Evolutionary conservation across 106 monocot species (phyloP), one percentile per base, ranked within the genome.

Genomic region (Dioscorea dumetorum): DNA sequence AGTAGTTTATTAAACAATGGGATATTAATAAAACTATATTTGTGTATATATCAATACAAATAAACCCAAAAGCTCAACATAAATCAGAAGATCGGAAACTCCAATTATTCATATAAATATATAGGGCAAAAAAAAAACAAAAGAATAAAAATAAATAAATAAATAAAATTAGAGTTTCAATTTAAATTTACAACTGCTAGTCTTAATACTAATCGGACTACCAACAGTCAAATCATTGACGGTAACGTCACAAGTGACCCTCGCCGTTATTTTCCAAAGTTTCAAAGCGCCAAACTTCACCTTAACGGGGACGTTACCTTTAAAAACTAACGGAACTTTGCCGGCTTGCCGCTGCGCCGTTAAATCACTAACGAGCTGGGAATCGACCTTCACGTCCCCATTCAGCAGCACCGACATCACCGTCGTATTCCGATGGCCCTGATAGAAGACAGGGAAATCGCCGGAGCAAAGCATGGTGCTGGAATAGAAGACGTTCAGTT

Each of bases 341-440:
- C 99, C 99, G 0, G 78, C 73, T 70, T 69, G 61, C 77, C 76
- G 83, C 83, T 78, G 82, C 57, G 63, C 72, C 79, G 60, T 68
- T 68, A 99, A 50, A 59, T 61, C 77, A 12, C 62, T 21, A 0
- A 77, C 0, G 28, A 87, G 8, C 12, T 28, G 66, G 50, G 70
- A 69, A 12, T 70, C 77, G 16, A 93, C 22, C 73, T 69, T 70
- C 14, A 80, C 72, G 75, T 79, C 16, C 0, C 99, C 99, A 16
- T 60, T 61, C 4, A 99, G 64, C 57, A 49, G 15, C 62, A 90
- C 64, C 20, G 62, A 22, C 23, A 87, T 63, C 70, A 74, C 78
- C 49, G 90, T 87, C 51, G 77, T 85, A 75, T 90, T 99, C 67
- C 71, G 66, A 63, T 99, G 93, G 5, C 99, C 99, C 78, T 99